Base-by-base conservation (phyloP, 2,329 filamentous ascomycete genomes). In the Xylaria sp. region DNA sequence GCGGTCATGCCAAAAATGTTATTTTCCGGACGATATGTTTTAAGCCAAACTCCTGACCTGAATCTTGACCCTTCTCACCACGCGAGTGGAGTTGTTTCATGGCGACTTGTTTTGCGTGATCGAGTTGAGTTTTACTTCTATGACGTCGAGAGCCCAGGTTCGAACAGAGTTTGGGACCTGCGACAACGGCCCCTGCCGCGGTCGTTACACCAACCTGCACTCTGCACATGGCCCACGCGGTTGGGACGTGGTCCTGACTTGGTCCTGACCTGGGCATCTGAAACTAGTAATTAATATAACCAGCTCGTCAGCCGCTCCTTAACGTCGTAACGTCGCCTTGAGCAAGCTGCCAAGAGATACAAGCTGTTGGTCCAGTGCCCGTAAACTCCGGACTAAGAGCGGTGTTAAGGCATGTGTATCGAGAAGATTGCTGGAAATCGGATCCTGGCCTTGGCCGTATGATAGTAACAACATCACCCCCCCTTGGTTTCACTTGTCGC, bases 31-130 rank as follows among this genome's bases (percentile, higher is more conserved):
- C 41, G 52, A 52, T 48, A 37, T 64, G 32, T 64, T n/a, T 34
- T n/a, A 18, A 18, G 37, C n/a, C 20, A 61, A 65, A 61, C 66
- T 32, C 57, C 66, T 69, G 66, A 69, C 66, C 23, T 34, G 10
- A 32, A 20, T 50, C 25, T 37, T 58, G 56, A n/a, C 34, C 28
- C 37, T 51, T 41, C 58, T 25, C 37, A 57, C 55, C 34, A n/a
- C 41, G 41, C 15, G 41, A 59, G 44, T 51, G 44, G 51, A 34
- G n/a, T 28, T n/a, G 18, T 23, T 56, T 34, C 20, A 46, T 50
- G 44, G 23, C 58, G 41, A 28, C 41, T 58, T 60, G 13, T 25
- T 55, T 44, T 55, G 66, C 46, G n/a, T 65, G n/a, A 20, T 50
- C 59, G 18, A n/a, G 37, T 34, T 32, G 23, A 23, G 52, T 54